Evolutionary conservation across 164 flowering plant species (phyloP), one percentile per base, ranked within the genome.

Genomic region (Annona squamosa): DNA sequence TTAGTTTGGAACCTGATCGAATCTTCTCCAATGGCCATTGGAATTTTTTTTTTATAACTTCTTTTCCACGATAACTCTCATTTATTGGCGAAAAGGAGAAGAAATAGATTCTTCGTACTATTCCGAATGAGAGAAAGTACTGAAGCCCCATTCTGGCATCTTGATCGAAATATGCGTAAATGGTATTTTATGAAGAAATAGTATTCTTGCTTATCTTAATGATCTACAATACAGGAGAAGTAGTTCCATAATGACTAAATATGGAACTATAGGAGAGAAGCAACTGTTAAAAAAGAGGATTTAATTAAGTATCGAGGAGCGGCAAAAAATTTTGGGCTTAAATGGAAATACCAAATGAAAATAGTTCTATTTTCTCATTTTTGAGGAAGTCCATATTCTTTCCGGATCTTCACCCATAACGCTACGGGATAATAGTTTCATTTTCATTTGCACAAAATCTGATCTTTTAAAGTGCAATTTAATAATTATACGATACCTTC

Each of bases 371-470:
- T 48, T 4, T 48, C 52, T 48, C 47, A 70, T 3, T 48, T 3
- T 42, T 48, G 44, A 70, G 18, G 62, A 70, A 70, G 72, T 70
- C 0, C 72, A 48, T 70, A 48, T 70, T 16, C 52, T 70, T 18
- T 12, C 42, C 52, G 42, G 26, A 19, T 70, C 72, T 70, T 70
- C 63, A 18, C 47, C 46, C 63, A 70, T 48, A 70, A 70, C 52
- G 62, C 63, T 70, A 48, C 62, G 12, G 43, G 48, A 52, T 16
- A 70, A 68, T 44, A 68, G 44, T 70, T 48, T 70, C 1, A 70
- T 70, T 48, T 26, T 26, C 37, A 26, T 26, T 26, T 26, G 37
- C 37, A 26, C 37, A 26, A 26, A 26, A 26, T 26, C 37, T 26
- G 0, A 26, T 26, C 37, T 26, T 26, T 26, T 26, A 26, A 26